Evolutionary conservation across 1,284 basidiomycete species (phyloP).

Genomic region (Sporisorium reilianum): DNA sequence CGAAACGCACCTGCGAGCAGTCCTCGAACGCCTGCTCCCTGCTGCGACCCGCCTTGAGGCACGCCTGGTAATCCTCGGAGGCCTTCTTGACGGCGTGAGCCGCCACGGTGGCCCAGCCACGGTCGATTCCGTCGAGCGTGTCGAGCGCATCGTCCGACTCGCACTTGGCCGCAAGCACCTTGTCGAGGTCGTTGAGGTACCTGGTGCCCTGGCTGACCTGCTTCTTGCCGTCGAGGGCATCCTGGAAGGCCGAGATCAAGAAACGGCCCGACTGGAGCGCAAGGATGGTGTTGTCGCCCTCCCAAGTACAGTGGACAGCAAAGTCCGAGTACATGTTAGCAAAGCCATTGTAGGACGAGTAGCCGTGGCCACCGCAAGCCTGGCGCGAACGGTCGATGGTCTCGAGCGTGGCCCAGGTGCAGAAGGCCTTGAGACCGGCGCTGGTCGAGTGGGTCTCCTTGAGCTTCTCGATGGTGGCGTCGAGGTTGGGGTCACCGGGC

Average conservation of each 20-base stretch:
- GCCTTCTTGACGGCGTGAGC: constrained; percentile 74
- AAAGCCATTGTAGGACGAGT: constrained; percentile 74
- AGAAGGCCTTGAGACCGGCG: constrained; percentile 75
- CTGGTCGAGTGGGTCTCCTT: constrained; percentile 75
- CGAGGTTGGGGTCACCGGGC: constrained; percentile 69
- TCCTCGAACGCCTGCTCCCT: constrained; percentile 74
- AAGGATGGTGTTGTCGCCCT: constrained; percentile 74
- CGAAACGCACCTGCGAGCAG: constrained; percentile 73
- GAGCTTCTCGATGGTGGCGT: constrained; percentile 71
- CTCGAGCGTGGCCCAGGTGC: constrained; percentile 74
- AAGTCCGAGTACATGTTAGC: constrained; percentile 73
- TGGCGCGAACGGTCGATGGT: constrained; percentile 74
- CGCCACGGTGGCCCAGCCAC: constrained; percentile 73
- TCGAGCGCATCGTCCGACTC: constrained; percentile 69
- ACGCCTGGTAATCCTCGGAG: constrained; percentile 71
- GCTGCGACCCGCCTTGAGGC: constrained; percentile 71
- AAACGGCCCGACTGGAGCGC: constrained; percentile 73
- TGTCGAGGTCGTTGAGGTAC: constrained; percentile 72
- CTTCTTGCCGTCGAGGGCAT: constrained; percentile 72
- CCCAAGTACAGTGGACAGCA: constrained; percentile 72
- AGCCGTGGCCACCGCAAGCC: constrained; percentile 75
- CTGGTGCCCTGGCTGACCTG: constrained; percentile 69
- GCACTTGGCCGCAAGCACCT: constrained; percentile 71
- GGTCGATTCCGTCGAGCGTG: constrained; percentile 72
- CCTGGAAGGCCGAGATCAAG: constrained; percentile 72